Percentiles rank a stretch among this genome's conserved stretches.
phyloP scores from a whole-genome alignment of 257 asterid genomes.

The Echium plantagineum region DNA sequence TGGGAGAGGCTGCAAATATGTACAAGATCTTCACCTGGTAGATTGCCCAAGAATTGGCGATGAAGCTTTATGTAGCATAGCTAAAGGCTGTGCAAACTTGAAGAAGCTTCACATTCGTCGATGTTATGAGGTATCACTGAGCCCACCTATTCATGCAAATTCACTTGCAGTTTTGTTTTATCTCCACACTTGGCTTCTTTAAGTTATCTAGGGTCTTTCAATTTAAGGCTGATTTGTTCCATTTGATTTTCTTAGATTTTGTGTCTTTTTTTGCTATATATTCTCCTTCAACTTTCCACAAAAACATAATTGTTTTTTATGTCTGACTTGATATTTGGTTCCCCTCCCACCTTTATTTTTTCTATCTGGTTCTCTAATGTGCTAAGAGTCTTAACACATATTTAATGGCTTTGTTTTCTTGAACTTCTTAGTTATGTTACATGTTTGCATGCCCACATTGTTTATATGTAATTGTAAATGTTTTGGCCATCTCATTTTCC shows the following conservation, averaged over 20 bases:
- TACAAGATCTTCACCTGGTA: slow-evolving; percentile 89
- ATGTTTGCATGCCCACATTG: background rate
- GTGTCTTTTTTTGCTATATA: too few species aligned
- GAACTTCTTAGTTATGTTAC: background rate
- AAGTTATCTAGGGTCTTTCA: background rate
- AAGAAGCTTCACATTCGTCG: slow-evolving; percentile 83
- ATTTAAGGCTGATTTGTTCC: background rate
- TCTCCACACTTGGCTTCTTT: background rate
- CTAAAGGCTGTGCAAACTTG: slow-evolving; percentile 68
- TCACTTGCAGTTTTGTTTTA: background rate
- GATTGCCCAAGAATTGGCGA: slow-evolving; percentile 87
- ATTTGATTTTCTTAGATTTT: background rate
- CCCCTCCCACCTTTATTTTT: too few species aligned
- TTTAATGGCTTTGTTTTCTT: background rate
- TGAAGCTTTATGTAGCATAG: slow-evolving; percentile 67
- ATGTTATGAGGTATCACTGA: slow-evolving; percentile 66
- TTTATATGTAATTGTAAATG: background rate
- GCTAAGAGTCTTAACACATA: too few species aligned
- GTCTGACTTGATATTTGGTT: too few species aligned
- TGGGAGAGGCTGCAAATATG: slow-evolving; percentile 74
- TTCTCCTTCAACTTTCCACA: background rate
- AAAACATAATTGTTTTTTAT: background rate
- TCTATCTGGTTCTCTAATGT: background rate
- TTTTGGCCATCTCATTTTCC: background rate
- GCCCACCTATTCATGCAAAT: background rate